Percentiles rank a stretch among this genome's conserved stretches.
phyloP scores from a whole-genome alignment of 2,329 filamentous ascomycete genomes.

The Cyclaneusma minus region DNA sequence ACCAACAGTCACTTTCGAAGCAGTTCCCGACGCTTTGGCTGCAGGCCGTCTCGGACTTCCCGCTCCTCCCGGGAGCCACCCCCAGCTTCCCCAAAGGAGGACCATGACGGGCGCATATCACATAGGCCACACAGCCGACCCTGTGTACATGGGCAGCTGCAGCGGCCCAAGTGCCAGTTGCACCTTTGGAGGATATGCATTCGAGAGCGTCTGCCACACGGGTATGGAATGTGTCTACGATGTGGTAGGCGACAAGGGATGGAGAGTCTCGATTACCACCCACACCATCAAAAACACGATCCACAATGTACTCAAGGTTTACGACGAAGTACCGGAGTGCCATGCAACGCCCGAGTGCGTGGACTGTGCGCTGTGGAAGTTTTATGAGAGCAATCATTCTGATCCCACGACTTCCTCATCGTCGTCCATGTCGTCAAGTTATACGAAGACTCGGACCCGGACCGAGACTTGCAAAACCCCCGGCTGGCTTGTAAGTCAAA shows the following conservation, averaged over 20 bases:
- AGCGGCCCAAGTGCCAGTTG: constrained; percentile 82
- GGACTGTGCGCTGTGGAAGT: constrained; percentile 89
- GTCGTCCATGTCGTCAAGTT: constrained; percentile 36
- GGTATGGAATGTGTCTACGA: constrained; percentile 84
- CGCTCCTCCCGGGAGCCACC: constrained; percentile 62
- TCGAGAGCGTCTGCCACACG: constrained; percentile 86
- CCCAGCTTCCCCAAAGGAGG: constrained; percentile 54
- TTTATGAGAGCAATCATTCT: constrained; percentile 82
- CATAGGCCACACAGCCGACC: constrained; percentile 91
- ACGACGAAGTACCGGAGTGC: constrained; percentile 68
- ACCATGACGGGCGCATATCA: constrained; percentile 68
- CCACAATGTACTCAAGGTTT: constrained; percentile 69
- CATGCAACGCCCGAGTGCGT: constrained; percentile 63
- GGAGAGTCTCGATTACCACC: constrained; percentile 79
- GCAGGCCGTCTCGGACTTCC: constrained; percentile 75
- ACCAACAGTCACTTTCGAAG: constrained; percentile 85
- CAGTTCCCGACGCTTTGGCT: constrained; percentile 79
- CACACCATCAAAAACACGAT: constrained; percentile 87
- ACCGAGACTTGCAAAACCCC: constrained; percentile 84
- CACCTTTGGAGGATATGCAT: constrained; percentile 78
- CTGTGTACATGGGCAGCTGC: constrained; percentile 85
- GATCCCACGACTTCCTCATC: constrained; percentile 52
- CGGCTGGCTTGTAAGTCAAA: constrained; percentile 80
- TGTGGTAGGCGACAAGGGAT: constrained; percentile 79
- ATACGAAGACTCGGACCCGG: constrained; percentile 50